A percentile compares a stretch with the other conserved stretches of the same genome.
These are phyloP conservation scores for Calonectria fujianensis DNA, from an alignment of 2,329 filamentous ascomycete genomes.

Conservation along the genomic window DNA sequence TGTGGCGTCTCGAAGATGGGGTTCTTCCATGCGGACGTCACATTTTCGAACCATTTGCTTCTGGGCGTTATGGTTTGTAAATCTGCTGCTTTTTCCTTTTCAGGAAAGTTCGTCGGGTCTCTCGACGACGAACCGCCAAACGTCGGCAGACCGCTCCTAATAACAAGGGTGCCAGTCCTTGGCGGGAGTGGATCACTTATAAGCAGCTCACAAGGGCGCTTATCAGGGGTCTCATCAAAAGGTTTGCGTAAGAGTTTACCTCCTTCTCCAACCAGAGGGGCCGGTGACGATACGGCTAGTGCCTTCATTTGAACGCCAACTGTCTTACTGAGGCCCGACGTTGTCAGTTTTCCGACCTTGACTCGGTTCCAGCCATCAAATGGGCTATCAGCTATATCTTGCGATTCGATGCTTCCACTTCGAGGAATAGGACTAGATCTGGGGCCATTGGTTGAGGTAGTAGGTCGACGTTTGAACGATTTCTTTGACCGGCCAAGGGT, in stretches of 20 bases:
- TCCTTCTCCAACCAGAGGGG: constrained; percentile 62
- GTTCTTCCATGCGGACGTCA: constrained; percentile 83
- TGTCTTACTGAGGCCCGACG: constrained; percentile 24
- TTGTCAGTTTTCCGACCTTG: constrained; percentile 54
- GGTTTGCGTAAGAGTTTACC: constrained; percentile 67
- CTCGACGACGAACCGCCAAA: neutral
- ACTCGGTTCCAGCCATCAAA: constrained; percentile 64
- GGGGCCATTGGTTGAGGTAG: constrained; percentile 41
- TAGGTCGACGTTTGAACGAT: constrained; percentile 38
- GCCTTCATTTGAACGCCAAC: constrained; percentile 27
- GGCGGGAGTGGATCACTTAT: neutral
- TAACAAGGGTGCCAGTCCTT: neutral
- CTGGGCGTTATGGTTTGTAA: constrained; percentile 41
- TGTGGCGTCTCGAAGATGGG: constrained; percentile 79
- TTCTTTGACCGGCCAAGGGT: constrained; percentile 45
- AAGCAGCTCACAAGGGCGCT: neutral
- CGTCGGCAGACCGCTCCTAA: neutral
- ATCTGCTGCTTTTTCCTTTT: constrained; percentile 19
- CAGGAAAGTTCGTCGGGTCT: neutral
- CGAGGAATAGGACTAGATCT: constrained; percentile 41
- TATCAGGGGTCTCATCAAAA: constrained; percentile 61
- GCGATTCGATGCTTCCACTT: constrained; percentile 24
- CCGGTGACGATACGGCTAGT: neutral
- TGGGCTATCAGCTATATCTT: constrained; percentile 43
- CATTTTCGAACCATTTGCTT: constrained; percentile 74